Percentiles rank a stretch among this genome's conserved stretches.
Evolutionary conservation across 371 early-diverging fungal genomes (phyloP).

Genomic region (Mucor sp.): DNA sequence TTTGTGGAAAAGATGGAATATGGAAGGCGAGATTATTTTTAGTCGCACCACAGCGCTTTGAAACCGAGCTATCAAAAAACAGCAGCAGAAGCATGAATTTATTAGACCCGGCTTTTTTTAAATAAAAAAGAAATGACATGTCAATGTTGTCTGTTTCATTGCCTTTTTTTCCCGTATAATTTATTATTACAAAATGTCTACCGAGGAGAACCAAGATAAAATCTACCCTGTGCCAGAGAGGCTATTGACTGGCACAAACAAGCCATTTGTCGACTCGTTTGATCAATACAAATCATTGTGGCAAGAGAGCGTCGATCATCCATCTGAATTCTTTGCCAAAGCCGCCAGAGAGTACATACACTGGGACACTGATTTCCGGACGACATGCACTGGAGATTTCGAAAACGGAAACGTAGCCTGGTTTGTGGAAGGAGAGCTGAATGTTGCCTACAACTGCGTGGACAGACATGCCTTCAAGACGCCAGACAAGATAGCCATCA

Average conservation of each 20-base stretch:
- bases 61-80: neutral
- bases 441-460: slow-evolving; percentile 96
- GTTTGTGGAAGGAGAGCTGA: slow-evolving; percentile 94
- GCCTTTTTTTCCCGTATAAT: neutral
- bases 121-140: neutral
- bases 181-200: neutral
- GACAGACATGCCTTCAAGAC: slow-evolving; percentile 87
- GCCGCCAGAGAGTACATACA: slow-evolving; percentile 70
- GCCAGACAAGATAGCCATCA: slow-evolving; percentile 80
- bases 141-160: neutral
- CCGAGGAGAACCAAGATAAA: neutral
- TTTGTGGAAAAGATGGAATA: neutral
- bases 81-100: neutral
- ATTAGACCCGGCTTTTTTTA: neutral
- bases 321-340: slow-evolving; percentile 76
- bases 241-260: neutral
- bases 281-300: slow-evolving; percentile 68
- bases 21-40: neutral
- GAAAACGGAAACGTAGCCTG: slow-evolving; percentile 83
- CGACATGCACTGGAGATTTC: slow-evolving; percentile 67
- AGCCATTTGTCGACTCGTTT: slow-evolving; percentile 6
- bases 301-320: slow-evolving; percentile 68
- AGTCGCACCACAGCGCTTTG: too few relatives aligned
- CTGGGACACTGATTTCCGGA: slow-evolving; percentile 81
- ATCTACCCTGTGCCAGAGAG: slow-evolving; percentile 14